Evolutionary conservation across 495 filamentous ascomycete genomes (phyloP).

Genomic region (Neurospora sp.): DNA sequence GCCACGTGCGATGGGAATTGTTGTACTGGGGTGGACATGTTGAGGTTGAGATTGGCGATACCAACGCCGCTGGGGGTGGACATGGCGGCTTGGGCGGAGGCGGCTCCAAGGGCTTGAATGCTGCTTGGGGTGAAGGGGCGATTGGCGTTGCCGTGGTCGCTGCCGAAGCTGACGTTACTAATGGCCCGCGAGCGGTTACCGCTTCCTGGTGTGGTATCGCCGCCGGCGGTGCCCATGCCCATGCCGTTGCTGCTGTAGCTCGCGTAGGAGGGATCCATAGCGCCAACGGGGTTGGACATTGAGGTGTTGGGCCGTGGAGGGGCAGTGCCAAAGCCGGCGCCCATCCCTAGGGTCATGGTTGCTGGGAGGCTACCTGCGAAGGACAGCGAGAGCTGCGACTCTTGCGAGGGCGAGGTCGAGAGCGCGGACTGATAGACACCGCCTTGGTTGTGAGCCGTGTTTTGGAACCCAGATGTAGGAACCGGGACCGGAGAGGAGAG

Average conservation of each 20-base stretch:
- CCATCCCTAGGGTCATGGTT: background rate
- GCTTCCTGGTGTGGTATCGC: conserved; percentile 39
- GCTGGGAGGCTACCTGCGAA: conserved; percentile 26
- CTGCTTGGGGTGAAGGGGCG: conserved; percentile 42
- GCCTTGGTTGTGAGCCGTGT: conserved; percentile 3
- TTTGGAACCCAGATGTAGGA: conserved; percentile 28
- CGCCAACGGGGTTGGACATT: conserved; percentile 29
- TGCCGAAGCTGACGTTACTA: conserved; percentile 72
- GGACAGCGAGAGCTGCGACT: conserved; percentile 27
- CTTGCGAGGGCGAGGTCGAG: conserved; percentile 21
- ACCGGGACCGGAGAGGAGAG: conserved; percentile 28
- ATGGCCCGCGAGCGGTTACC: conserved; percentile 60
- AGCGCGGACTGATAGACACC: conserved; percentile 8
- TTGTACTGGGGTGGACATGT: conserved; percentile 1
- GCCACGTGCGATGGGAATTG: background rate
- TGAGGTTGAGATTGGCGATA: conserved; percentile 19
- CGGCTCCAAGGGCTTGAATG: conserved; percentile 26
- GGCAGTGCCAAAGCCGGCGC: conserved; percentile 15
- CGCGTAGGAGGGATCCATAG: conserved; percentile 54
- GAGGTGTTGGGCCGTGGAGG: conserved; percentile 55
- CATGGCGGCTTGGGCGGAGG: conserved; percentile 18
- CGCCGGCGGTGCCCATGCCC: conserved; percentile 60
- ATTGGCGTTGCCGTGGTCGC: conserved; percentile 36
- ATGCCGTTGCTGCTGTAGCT: conserved; percentile 73
- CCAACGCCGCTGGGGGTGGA: background rate